These are phyloP conservation scores for Cystofilobasidium macerans DNA, from an alignment of 768 basidiomycete genomes.

Conservation along the genomic window DNA sequence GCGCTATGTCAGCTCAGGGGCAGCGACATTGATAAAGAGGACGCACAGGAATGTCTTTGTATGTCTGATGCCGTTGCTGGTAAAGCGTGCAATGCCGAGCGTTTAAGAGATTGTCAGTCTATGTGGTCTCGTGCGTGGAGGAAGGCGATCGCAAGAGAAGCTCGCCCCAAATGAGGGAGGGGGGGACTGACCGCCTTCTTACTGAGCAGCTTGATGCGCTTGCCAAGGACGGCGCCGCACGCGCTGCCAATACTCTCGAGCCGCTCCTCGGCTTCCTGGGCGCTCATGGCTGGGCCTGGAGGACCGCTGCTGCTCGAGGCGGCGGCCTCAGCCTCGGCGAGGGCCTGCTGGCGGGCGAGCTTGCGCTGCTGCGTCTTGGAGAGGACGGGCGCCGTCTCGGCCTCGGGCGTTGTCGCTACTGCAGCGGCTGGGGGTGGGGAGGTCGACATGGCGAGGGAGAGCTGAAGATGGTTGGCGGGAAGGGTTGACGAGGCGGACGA, in stretches of 20 bases:
- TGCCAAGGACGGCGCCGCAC: not conserved
- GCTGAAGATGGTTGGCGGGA: too few species aligned
- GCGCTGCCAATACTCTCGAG: slow-evolving; percentile 4
- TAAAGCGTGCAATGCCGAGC: too few species aligned
- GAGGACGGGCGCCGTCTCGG: too few species aligned
- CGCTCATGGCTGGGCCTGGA: not conserved
- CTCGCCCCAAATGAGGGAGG: not conserved
- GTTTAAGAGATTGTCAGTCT: too few species aligned
- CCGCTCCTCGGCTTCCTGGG: not conserved
- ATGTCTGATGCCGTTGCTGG: not conserved
- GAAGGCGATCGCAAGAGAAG: too few species aligned
- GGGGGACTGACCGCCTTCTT: not conserved
- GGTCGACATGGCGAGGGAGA: not conserved
- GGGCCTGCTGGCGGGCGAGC: not conserved
- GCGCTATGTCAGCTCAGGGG: not conserved
- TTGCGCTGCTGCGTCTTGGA: slow-evolving; percentile 4
- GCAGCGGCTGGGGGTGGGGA: not conserved
- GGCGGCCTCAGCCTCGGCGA: not conserved
- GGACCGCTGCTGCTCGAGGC: not conserved
- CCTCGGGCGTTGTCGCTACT: not conserved
- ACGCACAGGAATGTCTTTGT: not conserved
- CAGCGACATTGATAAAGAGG: not conserved
- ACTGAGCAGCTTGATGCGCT: not conserved
- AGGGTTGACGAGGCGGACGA: too few species aligned
- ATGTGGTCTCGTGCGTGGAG: too few species aligned